phyloP scores from a whole-genome alignment of 164 flowering plant genomes.

The Protea cynaroides region DNA sequence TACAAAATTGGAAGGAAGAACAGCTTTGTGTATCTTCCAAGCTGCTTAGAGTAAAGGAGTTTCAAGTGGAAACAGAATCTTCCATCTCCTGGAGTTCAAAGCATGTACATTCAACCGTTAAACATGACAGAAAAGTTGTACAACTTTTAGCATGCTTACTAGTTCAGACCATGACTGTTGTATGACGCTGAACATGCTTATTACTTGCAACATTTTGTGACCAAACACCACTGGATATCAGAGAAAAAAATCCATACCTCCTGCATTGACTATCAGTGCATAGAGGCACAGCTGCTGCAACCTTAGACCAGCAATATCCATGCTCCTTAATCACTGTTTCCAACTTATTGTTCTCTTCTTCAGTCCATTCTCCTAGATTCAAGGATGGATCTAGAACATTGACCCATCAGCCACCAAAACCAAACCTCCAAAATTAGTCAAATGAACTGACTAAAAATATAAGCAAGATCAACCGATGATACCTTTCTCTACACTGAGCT shows the following conservation, averaged over 20 bases:
- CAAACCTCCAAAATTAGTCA: constrained; percentile 11
- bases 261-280: constrained; percentile 86
- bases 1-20: constrained; percentile 79
- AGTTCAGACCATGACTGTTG: no score
- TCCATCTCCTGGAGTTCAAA: constrained; percentile 70
- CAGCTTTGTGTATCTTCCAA: constrained; percentile 46
- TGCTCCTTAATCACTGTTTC: constrained; percentile 49
- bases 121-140: neutral
- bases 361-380: constrained; percentile 61
- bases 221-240: neutral
- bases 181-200: no score
- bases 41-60: constrained; percentile 60
- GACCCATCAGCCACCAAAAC: constrained; percentile 62
- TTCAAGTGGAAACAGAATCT: constrained; percentile 61
- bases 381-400: constrained; percentile 79
- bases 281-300: constrained; percentile 62
- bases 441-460: constrained; percentile 2
- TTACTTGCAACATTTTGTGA: neutral
- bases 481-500: constrained; percentile 96
- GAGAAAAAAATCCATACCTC: constrained; percentile 39
- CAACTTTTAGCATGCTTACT: neutral
- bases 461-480: constrained; percentile 7
- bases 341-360: constrained; percentile 67
- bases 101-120: neutral
- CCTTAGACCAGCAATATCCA: constrained; percentile 80